Percentiles rank a stretch among this genome's conserved stretches.
These are phyloP conservation scores for Ogataea minuta DNA, from an alignment of 805 yeast species.

Conservation along the genomic window DNA sequence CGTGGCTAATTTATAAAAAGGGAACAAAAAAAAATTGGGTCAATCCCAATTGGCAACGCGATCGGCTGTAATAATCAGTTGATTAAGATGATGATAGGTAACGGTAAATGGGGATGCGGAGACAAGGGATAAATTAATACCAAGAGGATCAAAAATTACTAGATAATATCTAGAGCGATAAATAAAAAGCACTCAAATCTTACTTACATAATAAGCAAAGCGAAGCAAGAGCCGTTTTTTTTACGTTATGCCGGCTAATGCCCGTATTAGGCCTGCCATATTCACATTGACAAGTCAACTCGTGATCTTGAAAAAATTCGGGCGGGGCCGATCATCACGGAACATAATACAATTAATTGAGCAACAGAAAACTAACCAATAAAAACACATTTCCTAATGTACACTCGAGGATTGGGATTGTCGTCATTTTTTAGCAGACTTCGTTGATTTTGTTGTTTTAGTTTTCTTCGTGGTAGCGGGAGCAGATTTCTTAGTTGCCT, in stretches of 20 bases:
- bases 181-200: background rate
- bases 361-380: background rate
- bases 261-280: no score
- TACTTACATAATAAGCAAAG: no score
- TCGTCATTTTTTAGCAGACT: conserved; percentile 4
- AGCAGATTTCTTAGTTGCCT: conserved; percentile 16
- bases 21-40: conserved; percentile 2
- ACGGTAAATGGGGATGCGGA: conserved; percentile 4
- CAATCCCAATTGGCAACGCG: conserved; percentile 1
- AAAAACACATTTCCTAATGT: conserved; percentile 10
- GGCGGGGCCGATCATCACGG: no score
- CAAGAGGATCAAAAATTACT: background rate
- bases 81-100: conserved; percentile 1
- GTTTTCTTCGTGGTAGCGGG: conserved; percentile 21
- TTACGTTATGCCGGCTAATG: no score
- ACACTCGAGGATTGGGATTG: conserved; percentile 8
- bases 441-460: conserved; percentile 17
- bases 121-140: conserved; percentile 1
- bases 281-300: no score
- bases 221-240: no score
- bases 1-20: conserved; percentile 1
- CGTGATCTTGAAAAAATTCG: no score
- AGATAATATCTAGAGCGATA: conserved; percentile 1
- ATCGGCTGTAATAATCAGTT: background rate
- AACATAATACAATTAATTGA: background rate